phyloP scores from a whole-genome alignment of 2,329 filamentous ascomycete genomes.

The Alternaria longipes region DNA sequence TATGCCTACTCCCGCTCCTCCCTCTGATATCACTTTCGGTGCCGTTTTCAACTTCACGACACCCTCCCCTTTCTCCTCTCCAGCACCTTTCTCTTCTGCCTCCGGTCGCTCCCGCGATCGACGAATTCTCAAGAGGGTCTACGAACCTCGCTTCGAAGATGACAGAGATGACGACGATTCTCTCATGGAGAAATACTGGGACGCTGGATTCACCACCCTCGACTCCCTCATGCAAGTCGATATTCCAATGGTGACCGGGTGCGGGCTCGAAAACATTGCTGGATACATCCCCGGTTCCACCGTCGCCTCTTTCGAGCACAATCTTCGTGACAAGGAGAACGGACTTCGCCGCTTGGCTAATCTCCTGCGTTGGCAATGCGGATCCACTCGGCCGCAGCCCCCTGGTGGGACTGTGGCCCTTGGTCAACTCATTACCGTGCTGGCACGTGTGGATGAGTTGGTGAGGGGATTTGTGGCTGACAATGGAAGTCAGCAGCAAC shows the following conservation, averaged over 20 bases:
- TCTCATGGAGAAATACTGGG: neutral
- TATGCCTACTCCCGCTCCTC: neutral
- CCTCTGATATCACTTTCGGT: neutral
- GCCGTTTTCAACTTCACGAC: neutral
- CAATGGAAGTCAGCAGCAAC: neutral
- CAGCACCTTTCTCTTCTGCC: neutral
- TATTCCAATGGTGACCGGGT: neutral
- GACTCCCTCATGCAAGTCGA: neutral
- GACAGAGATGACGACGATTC: neutral
- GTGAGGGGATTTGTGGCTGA: conserved; percentile 6
- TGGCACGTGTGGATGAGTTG: neutral
- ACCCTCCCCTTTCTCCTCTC: neutral
- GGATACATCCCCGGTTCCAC: conserved; percentile 7
- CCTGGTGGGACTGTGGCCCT: conserved; percentile 6
- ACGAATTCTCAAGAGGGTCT: neutral
- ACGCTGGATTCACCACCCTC: neutral
- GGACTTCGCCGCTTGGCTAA: conserved; percentile 2
- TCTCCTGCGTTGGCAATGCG: conserved; percentile 9
- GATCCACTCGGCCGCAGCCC: conserved; percentile 3
- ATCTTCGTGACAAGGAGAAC: neutral
- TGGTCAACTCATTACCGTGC: neutral
- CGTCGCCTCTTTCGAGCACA: conserved; percentile 2
- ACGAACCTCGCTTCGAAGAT: neutral
- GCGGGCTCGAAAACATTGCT: neutral
- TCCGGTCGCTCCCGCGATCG: neutral